Evolutionary conservation across 257 asterid genomes (phyloP).

Genomic region (Nemophila menziesii): DNA sequence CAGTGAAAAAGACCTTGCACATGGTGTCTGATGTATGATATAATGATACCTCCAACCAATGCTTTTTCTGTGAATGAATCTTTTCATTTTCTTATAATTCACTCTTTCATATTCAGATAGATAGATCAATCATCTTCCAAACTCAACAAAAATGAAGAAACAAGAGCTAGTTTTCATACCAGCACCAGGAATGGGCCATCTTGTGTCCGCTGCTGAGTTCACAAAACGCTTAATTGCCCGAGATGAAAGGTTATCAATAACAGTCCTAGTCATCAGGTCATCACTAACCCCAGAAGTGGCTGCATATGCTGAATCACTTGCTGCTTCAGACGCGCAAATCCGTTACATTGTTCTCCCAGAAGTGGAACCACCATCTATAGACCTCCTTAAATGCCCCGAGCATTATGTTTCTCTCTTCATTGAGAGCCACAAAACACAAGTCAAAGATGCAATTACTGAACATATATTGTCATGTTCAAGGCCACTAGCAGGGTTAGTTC

Average conservation of each 20-base stretch:
- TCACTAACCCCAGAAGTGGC: conserved; percentile 10
- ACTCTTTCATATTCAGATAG: neutral
- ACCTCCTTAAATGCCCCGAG: conserved; percentile 6
- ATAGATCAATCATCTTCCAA: neutral
- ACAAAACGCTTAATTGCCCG: conserved; percentile 4
- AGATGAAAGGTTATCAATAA: conserved; percentile 6
- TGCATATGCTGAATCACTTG: conserved; percentile 9
- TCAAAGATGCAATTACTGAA: conserved; percentile 11
- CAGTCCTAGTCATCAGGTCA: conserved; percentile 6
- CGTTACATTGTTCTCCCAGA: conserved; percentile 7
- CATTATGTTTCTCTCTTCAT: conserved; percentile 6
- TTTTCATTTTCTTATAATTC: no score
- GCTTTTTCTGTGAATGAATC: neutral
- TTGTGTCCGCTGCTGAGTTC: conserved; percentile 13
- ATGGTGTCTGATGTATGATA: no score
- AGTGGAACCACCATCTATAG: conserved; percentile 7
- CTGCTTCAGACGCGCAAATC: neutral
- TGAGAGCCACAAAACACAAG: conserved; percentile 8
- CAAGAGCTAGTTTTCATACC: conserved; percentile 9
- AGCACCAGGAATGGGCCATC: conserved; percentile 13
- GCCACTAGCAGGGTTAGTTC: conserved; percentile 7
- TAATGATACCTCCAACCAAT: no score
- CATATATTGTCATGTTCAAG: conserved; percentile 3
- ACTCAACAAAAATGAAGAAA: conserved; percentile 3
- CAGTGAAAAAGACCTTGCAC: no score